Evolutionary conservation across 352 stramenopile species (phyloP), one percentile per base, ranked within the genome.

Genomic region (Globisporangium splendens): DNA sequence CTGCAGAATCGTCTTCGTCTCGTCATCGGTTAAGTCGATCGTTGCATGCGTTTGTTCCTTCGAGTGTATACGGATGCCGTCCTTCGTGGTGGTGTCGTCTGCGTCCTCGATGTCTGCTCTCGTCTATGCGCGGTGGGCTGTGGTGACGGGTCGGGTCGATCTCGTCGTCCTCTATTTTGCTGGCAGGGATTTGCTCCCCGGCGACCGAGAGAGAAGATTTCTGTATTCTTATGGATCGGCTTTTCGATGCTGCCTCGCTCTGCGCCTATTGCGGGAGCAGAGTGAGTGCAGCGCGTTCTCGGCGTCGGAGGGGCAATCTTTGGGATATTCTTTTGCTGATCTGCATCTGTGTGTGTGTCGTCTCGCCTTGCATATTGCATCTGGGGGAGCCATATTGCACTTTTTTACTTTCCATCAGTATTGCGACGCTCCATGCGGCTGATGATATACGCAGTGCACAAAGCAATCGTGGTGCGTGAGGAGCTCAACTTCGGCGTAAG

Each of bases 371-470:
- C 28, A 8, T 44, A 18, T 44, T 44, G 39, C 10, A 44, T 44
- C 2, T 44, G 3, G 17, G 12, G 12, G 39, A n/a, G 2, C 42
- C 38, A 20, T 28, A 39, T 42, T 73, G 71, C 74, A 81, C 77
- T 80, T 66, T 84, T 88, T 79, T 66, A 81, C 77, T 89, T 91
- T 91, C 76, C 69, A 88, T 72, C 74, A 57, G 66, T 59, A 41
- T 50, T 69, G 66, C 75, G 46, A 58, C 59, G 47, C 43, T 63
- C 69, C 55, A 63, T 86, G 70, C 59, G 63, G 68, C 61, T 69
- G 60, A 70, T 87, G 78, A 86, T 91, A 91, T 91, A 91, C 78
- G 81, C 79, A 83, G 78, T 91, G 81, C 79, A 85, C 58, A 91
- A 54, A 91, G 59, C 65, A 62, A 75, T 50, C 46, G 61, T 68